Evolutionary conservation across 768 basidiomycete genomes (phyloP).

Genomic region (Neoboletus subvelutipes): DNA sequence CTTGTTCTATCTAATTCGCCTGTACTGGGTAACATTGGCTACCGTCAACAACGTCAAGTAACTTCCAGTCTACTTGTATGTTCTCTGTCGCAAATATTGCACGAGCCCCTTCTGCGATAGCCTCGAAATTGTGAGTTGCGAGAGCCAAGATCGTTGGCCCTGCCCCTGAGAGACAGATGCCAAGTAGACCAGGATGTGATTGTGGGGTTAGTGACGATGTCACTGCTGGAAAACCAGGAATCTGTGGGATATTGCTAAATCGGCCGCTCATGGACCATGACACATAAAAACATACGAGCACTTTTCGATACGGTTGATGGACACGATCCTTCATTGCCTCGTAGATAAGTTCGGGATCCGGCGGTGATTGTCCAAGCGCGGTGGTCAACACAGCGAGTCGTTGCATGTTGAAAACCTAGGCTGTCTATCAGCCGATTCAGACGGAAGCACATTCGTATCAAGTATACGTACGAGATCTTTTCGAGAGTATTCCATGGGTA

Average conservation of each 20-base stretch:
- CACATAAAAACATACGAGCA: constrained; percentile 55
- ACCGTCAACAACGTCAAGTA: constrained; percentile 66
- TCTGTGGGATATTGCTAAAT: constrained; percentile 46
- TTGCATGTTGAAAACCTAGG: constrained; percentile 95
- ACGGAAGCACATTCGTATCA: neutral
- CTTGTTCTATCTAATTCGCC: constrained; percentile 13
- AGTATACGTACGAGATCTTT: constrained; percentile 72
- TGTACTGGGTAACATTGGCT: constrained; percentile 24
- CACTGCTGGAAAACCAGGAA: constrained; percentile 93
- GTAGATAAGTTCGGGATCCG: constrained; percentile 95
- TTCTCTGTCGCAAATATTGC: constrained; percentile 67
- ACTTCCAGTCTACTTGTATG: constrained; percentile 88
- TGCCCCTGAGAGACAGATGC: constrained; percentile 96
- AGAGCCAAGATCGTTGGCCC: constrained; percentile 97
- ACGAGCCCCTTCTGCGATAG: constrained; percentile 80
- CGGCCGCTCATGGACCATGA: neutral
- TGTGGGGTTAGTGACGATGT: constrained; percentile 84
- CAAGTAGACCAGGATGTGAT: constrained; percentile 91
- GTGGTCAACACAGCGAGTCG: constrained; percentile 94
- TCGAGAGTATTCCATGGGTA: constrained; percentile 82
- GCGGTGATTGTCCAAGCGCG: constrained; percentile 85
- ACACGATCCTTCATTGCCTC: constrained; percentile 99
- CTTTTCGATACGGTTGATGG: constrained; percentile 94
- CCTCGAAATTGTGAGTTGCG: constrained; percentile 80
- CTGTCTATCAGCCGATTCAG: neutral